Conservation (phyloP, 2,329 filamentous ascomycete species). For the Monilinia vaccinii-corymbosi region DNA sequence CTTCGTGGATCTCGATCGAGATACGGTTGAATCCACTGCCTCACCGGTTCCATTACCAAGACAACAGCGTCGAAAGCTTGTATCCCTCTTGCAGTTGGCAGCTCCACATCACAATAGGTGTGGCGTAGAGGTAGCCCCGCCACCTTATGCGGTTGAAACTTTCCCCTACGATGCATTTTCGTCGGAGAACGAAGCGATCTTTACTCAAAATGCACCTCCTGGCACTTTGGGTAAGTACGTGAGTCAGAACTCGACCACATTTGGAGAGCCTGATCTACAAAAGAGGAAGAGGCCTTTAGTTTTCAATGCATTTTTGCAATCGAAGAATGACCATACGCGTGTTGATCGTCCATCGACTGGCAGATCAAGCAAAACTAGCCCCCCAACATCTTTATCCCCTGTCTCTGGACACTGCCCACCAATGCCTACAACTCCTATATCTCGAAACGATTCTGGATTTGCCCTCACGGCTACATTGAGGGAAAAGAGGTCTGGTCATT, state of each 20-base stretch:
- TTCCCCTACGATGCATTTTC: constrained; percentile 87
- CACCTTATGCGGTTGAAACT: constrained; percentile 85
- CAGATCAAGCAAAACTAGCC: constrained; percentile 52
- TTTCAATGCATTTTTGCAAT: constrained; percentile 84
- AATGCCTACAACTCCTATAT: constrained; percentile 68
- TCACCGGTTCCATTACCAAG: constrained; percentile 72
- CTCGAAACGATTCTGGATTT: constrained; percentile 85
- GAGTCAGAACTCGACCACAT: constrained; percentile 79
- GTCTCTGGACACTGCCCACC: constrained; percentile 70
- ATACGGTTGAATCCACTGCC: constrained; percentile 77
- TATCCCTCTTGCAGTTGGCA: constrained; percentile 78
- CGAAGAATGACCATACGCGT: constrained; percentile 56
- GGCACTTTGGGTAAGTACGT: constrained; percentile 79
- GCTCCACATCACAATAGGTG: constrained; percentile 83
- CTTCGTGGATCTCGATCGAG: constrained; percentile 83
- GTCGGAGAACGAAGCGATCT: constrained; percentile 74
- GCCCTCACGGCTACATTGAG: constrained; percentile 76
- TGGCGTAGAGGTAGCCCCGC: constrained; percentile 79
- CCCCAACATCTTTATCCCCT: constrained; percentile 61
- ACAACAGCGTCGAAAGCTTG: constrained; percentile 81
- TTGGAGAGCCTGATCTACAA: constrained; percentile 51
- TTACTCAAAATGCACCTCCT: constrained; percentile 59
- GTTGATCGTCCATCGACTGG: constrained; percentile 72
- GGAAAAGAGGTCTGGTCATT: constrained; percentile 91
- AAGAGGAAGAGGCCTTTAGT: constrained; percentile 52